Base-by-base conservation (phyloP, 1,284 basidiomycete species). In the Leccinum angustisporum region DNA sequence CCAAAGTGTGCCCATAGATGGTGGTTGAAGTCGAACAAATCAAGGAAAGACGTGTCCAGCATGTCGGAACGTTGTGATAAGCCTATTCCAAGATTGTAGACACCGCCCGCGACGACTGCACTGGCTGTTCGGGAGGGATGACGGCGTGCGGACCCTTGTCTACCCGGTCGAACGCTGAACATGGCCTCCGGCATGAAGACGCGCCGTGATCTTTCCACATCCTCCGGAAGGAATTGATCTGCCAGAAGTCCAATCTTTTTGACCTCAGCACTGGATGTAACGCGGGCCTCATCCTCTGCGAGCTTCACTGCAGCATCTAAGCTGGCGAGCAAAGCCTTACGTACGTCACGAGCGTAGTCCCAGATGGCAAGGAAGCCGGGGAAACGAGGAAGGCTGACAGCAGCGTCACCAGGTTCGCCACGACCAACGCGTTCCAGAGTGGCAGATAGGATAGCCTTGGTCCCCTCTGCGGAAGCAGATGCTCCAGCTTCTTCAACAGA, bases 171-270 rank as follows among this genome's bases (percentile, higher is more conserved):
- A 61, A 81, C 76, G 56, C 83, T 85, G 79, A 99, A 99, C 97
- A 99, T 99, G 18, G 93, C 95, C 71, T 96, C 90, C 11, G 97
- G 93, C 79, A 95, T 88, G 81, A 99, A 99, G 11, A 96, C 87
- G 9, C 95, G 83, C 60, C 86, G 84, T 50, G 86, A 87, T 52
- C 90, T 82, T 73, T 94, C 91, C n/a, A 92, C 91, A 60, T 87
- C 89, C 33, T 83, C 82, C 0, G 96, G 95, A 10, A 98, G 84
- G 75, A 94, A 87, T 62, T 81, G 81, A 65, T 96, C 90, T 31
- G 88, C 95, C 7, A 97, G 78, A 33, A 83, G 79, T 56, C 81
- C 80, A 61, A 98, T 86, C 65, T 83, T 81, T 58, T 84, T 77
- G 11, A 99, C 92, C 52, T 92, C 88, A 5, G 79, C 75, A 4